Conservation (phyloP, 805 yeast species). For the Jamesozyma gamospora region DNA sequence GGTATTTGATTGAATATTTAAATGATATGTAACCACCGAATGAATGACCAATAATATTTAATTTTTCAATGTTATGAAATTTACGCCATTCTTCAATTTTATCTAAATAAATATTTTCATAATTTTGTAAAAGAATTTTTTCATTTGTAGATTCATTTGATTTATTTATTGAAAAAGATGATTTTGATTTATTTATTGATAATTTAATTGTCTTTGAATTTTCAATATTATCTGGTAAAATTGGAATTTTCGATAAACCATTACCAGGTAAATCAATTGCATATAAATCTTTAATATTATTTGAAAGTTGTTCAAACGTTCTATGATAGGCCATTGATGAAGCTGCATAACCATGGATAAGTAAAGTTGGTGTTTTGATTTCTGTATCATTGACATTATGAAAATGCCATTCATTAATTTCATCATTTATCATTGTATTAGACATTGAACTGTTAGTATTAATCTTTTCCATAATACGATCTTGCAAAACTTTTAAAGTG, state of each 20-base stretch:
- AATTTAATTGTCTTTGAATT: neutral
- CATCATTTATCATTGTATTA: slow-evolving; percentile 14
- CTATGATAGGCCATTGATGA: slow-evolving; percentile 73
- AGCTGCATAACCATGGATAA: slow-evolving; percentile 92
- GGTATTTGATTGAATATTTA: slow-evolving; percentile 51
- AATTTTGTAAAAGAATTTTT: slow-evolving; percentile 20
- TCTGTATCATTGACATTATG: slow-evolving; percentile 14
- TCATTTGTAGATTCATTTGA: slow-evolving; percentile 4
- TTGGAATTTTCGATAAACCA: slow-evolving; percentile 52
- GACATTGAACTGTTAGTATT: slow-evolving; percentile 7
- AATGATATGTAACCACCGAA: slow-evolving; percentile 68
- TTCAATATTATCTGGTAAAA: neutral
- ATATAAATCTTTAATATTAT: slow-evolving; percentile 45
- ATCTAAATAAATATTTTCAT: slow-evolving; percentile 47
- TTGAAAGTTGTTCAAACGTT: slow-evolving; percentile 47
- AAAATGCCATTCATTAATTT: slow-evolving; percentile 28
- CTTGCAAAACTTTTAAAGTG: slow-evolving; percentile 16
- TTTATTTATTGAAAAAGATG: neutral
- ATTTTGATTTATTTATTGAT: neutral
- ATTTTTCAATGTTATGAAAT: slow-evolving; percentile 37
- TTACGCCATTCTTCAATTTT: slow-evolving; percentile 59
- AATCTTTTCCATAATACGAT: slow-evolving; percentile 15
- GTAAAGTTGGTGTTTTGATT: slow-evolving; percentile 33
- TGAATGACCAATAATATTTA: slow-evolving; percentile 67
- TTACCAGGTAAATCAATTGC: slow-evolving; percentile 65